Percentiles rank a stretch among this genome's conserved stretches.
Conservation (phyloP, 306 rosid species). For the Luffa aegyptiaca region DNA sequence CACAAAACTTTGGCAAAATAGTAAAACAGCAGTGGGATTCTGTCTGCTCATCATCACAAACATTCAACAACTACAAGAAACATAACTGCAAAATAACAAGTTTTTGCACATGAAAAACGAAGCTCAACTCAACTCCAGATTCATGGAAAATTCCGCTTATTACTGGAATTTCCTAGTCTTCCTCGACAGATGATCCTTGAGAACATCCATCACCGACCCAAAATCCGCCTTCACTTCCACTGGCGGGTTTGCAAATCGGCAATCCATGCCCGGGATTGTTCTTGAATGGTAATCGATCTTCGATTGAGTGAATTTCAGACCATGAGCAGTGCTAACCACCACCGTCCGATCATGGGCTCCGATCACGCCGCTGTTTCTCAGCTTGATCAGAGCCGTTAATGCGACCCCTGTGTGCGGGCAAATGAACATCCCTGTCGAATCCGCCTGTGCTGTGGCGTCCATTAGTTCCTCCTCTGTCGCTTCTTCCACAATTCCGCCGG, state of each 20-base stretch:
- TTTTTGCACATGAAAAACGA: background rate
- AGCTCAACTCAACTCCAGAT: background rate
- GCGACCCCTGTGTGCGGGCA: background rate
- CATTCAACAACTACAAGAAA: background rate
- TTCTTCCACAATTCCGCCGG: background rate
- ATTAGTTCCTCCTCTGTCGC: constrained; percentile 4
- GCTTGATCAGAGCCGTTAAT: background rate
- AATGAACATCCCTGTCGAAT: constrained; percentile 6
- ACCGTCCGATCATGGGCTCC: background rate
- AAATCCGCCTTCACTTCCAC: background rate
- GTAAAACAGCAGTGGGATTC: background rate
- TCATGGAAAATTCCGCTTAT: background rate
- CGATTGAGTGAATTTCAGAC: constrained; percentile 1
- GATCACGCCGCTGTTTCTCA: background rate
- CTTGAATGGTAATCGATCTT: constrained; percentile 3
- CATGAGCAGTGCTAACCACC: background rate
- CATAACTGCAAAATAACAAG: background rate
- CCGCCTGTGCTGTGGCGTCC: constrained; percentile 3
- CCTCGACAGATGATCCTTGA: background rate
- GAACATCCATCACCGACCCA: constrained; percentile 4
- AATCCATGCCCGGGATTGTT: background rate
- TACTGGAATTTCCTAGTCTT: background rate
- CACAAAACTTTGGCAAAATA: no score
- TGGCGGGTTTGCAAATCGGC: constrained; percentile 2
- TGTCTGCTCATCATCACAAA: background rate